Base-by-base conservation (phyloP, 2,329 filamentous ascomycete genomes). In the Onygenales sp. region DNA sequence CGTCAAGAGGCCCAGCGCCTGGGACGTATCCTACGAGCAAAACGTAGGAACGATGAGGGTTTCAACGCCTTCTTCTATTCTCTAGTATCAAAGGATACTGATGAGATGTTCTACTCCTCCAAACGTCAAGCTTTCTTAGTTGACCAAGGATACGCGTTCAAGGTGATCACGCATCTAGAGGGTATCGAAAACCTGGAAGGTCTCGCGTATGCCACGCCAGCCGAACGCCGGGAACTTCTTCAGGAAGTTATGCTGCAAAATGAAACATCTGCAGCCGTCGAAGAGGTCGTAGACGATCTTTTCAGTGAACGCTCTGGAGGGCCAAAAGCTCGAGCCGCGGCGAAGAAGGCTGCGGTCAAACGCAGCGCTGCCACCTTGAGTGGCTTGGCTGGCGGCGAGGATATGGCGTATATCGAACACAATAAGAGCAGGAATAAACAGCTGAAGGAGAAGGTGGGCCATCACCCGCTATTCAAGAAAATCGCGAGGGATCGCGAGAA, bases 61-160 rank as follows among this genome's bases (percentile, higher is more conserved):
- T 98, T 98, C 71, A 98, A 98, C 66, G 93, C 93, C 0, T 98
- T 97, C 70, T 98, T 98, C 75, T 98, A 98, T 73, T 95, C 89
- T 0, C 80, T 98, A 0, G 93, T 98, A 3, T 95, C 88, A 5
- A 97, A 97, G 68, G 93, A 98, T 66, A 98, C 93, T 0, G 86
- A 91, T 57, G 93, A 98, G 69, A 97, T 98, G 92, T 93, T 85
- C 67, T 98, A 95, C 69, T 96, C 92, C 0, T 91, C 90, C 3
- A 97, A 96, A 70, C 82, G 93, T 8, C 93, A 98, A 70, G 92
- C 93, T 1, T 98, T 98, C 74, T 77, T 98, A 1, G 91, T 98
- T 21, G 93, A 98, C 60, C 93, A 98, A 70, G 93, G 93, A 8
- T 98, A 98, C 67, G 92, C 93, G 0, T 98, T 98, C 79, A 97